Evolutionary conservation across 1,284 basidiomycete species (phyloP), one percentile per base, ranked within the genome.

Genomic region (Papiliotrema flavescens): DNA sequence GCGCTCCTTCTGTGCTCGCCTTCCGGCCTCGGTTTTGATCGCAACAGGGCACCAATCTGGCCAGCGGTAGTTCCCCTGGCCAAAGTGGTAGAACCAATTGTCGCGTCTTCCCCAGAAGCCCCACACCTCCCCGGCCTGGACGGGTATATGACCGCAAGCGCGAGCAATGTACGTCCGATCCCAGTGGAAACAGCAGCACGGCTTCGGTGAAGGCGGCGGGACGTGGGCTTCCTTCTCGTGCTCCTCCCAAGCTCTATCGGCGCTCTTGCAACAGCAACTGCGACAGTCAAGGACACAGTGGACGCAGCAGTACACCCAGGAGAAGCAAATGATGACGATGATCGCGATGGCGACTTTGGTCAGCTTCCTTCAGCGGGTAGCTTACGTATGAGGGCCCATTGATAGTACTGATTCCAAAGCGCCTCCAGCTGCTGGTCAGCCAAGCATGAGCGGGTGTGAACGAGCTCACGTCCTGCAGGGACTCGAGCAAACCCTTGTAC

Each of bases 231-330:
- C 28, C 11, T 11, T 5, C 11, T 6, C 7, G 43, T 45, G 19
- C 24, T 45, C 23, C 17, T 26, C 15, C n/a, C 24, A 5, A 8
- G 19, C 24, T 23, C 20, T 45, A 8, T 45, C 43, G 43, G 14
- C n/a, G 24, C 24, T 26, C 20, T 24, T 45, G 39, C 60, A 57
- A 28, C 51, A 55, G 44, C 54, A 61, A 14, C 54, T 48, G 41
- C 47, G 56, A 28, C 46, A 61, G 39, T 61, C 56, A 44, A 51
- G 51, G 11, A 53, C 32, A 47, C 55, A 61, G 37, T 58, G 60
- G 11, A 11, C 28, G 28, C 28, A 32, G 28, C 28, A 32, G 28
- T 32, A 32, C 28, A 32, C 28, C 42, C 51, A 61, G 24, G 51
- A 56, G 42, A 54, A 58, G 45, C 58, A 61, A 22, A 61, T 46